Conservation (phyloP, 768 basidiomycete genomes). For the Mycena albidolilacea region DNA sequence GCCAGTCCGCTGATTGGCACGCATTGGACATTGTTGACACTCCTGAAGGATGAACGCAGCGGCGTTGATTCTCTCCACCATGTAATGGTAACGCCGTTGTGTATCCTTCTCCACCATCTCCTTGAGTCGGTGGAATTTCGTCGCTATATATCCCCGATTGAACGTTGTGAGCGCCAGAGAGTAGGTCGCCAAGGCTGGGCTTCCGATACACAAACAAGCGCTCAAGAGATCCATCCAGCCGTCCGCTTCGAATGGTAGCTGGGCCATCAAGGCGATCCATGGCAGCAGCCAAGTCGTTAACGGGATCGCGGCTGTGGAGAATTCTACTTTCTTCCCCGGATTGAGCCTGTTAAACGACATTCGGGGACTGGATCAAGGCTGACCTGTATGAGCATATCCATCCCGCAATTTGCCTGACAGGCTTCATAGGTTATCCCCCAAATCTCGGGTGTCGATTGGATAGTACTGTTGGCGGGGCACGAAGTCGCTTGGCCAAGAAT, state of each 20-base stretch:
- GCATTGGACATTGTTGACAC: conserved; percentile 36
- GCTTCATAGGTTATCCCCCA: conserved; percentile 33
- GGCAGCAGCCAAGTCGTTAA: conserved; percentile 40
- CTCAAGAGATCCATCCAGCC: conserved; percentile 36
- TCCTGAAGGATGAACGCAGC: conserved; percentile 32
- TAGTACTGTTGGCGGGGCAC: conserved; percentile 2
- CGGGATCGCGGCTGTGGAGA: conserved; percentile 17
- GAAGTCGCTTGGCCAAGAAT: not conserved
- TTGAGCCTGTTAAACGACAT: not conserved
- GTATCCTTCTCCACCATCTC: conserved; percentile 13
- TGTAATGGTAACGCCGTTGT: conserved; percentile 13
- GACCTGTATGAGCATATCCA: conserved; percentile 27
- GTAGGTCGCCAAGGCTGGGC: conserved; percentile 37
- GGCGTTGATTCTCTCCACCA: conserved; percentile 15
- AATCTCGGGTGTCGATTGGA: not conserved
- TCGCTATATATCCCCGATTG: conserved; percentile 31
- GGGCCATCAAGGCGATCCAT: conserved; percentile 39
- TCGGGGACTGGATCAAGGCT: not conserved
- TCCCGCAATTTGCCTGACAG: conserved; percentile 25
- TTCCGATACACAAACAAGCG: conserved; percentile 33
- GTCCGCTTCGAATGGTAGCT: conserved; percentile 38
- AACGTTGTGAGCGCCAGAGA: conserved; percentile 37
- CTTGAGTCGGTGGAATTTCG: conserved; percentile 24
- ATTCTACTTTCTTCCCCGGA: conserved; percentile 8
- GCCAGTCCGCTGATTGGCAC: conserved; percentile 33